Evolutionary conservation across 2,329 filamentous ascomycete genomes (phyloP), one percentile per base, ranked within the genome.

Genomic region (Fusarium hainanense): DNA sequence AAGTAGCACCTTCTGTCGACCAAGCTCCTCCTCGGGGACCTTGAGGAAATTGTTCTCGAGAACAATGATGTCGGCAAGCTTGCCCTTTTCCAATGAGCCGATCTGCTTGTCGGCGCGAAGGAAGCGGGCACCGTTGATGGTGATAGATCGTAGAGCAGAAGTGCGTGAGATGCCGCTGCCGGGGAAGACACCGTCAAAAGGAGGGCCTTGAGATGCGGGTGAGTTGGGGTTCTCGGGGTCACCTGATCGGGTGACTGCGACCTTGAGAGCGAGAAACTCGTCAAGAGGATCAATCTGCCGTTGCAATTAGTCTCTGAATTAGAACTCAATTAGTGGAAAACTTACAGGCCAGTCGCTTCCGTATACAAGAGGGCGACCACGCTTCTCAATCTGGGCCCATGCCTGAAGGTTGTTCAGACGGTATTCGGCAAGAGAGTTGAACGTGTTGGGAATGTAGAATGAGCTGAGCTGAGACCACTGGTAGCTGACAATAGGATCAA

Each of bases 261-360:
- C 72, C 32, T 76, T 76, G 7, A 76, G 58, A 14, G 74, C 74
- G 4, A 76, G 72, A 27, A 74, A 76, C 40, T 73, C 71, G 16
- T 76, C 74, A 3, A 75, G 73, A 13, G 74, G 74, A 41, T 76
- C 73, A 51, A 75, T 75, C 72, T 75, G 27, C 3, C 4, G 18
- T 9, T n/a, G 30, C 7, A 13, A 25, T 68, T 14, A 73, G 44
- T 40, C 14, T 30, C 14, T 46, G 11, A 16, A 4, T 9, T 13
- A 27, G n/a, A 25, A 3, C 18, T 14, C 16, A 3, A 12, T 8
- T 7, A 6, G 6, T 16, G 23, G 4, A 41, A 4, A 42, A 66
- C 73, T 71, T 56, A 75, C 74, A 20, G 74, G 74, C 73, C 74
- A 76, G 41, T 76, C 74, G 18, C 73, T 75, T 23, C 74, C 74